Evolutionary conservation across 345 rosid species (phyloP).

Genomic region (Salix dunnii): DNA sequence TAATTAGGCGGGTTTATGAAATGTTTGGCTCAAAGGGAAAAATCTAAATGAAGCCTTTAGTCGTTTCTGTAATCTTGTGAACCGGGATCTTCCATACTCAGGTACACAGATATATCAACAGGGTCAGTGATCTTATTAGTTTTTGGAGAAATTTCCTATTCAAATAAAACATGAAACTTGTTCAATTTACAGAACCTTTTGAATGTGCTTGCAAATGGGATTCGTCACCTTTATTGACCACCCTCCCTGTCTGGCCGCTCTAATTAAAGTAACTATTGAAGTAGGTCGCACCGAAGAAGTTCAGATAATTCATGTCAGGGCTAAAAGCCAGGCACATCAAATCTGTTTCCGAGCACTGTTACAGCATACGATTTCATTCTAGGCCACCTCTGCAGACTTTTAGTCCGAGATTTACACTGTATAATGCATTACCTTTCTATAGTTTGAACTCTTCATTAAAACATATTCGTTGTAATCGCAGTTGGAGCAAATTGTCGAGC

Average conservation of each 20-base stretch:
- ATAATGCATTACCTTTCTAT: neutral
- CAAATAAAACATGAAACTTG: neutral
- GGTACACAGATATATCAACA: neutral
- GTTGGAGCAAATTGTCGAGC: constrained; percentile 76
- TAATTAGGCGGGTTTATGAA: neutral
- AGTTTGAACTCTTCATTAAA: neutral
- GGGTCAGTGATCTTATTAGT: neutral
- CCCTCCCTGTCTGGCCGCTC: neutral
- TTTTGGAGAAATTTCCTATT: neutral
- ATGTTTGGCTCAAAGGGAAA: neutral
- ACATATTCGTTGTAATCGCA: constrained; percentile 30
- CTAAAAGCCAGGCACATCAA: neutral
- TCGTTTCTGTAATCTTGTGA: neutral
- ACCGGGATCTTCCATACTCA: neutral
- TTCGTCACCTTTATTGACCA: neutral
- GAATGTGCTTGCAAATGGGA: neutral
- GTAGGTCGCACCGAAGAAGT: neutral
- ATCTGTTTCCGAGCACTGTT: neutral
- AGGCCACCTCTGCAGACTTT: neutral
- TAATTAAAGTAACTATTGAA: neutral
- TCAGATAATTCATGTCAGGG: neutral
- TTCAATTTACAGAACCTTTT: neutral
- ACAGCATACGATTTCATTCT: neutral
- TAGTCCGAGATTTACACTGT: neutral
- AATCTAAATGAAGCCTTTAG: neutral